Percentiles rank a stretch among this genome's conserved stretches.
phyloP scores from a whole-genome alignment of 768 basidiomycete species.

The Erythrobasidium yunnanense region DNA sequence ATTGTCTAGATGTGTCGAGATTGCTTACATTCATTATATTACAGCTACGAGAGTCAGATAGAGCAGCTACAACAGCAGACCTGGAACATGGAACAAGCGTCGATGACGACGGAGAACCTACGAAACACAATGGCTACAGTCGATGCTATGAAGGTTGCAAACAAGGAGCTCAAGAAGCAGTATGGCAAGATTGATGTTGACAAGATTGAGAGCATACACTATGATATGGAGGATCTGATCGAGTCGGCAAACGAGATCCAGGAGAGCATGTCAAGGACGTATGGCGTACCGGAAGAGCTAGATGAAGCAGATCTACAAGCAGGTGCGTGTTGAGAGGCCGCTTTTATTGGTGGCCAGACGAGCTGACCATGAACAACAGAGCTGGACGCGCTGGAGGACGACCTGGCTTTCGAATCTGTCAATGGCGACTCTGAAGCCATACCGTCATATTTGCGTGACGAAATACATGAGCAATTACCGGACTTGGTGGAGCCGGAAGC shows the following conservation, averaged over 20 bases:
- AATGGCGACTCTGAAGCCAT: constrained; percentile 19
- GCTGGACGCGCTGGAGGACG: constrained; percentile 81
- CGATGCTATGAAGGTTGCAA: constrained; percentile 88
- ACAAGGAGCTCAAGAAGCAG: constrained; percentile 91
- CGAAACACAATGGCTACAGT: constrained; percentile 98
- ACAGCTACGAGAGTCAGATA: constrained; percentile 70
- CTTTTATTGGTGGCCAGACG: not conserved
- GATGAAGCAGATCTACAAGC: constrained; percentile 97
- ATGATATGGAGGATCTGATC: constrained; percentile 93
- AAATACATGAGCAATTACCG: constrained; percentile 13
- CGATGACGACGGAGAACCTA: constrained; percentile 91
- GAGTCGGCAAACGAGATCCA: constrained; percentile 98
- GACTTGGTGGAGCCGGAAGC: constrained; percentile 13
- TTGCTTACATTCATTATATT: not conserved
- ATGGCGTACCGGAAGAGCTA: constrained; percentile 91
- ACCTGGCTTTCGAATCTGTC: constrained; percentile 53
- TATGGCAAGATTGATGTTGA: constrained; percentile 95
- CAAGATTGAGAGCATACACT: constrained; percentile 95
- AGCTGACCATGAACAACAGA: constrained; percentile 48
- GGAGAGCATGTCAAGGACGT: constrained; percentile 81
- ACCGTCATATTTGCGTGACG: constrained; percentile 14
- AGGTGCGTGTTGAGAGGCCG: constrained; percentile 47
- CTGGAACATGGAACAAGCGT: constrained; percentile 96
- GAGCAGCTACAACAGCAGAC: constrained; percentile 84
- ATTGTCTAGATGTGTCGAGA: constrained; percentile 29